Conservation (phyloP, 2,329 filamentous ascomycete species). For the Xylogone sp. region DNA sequence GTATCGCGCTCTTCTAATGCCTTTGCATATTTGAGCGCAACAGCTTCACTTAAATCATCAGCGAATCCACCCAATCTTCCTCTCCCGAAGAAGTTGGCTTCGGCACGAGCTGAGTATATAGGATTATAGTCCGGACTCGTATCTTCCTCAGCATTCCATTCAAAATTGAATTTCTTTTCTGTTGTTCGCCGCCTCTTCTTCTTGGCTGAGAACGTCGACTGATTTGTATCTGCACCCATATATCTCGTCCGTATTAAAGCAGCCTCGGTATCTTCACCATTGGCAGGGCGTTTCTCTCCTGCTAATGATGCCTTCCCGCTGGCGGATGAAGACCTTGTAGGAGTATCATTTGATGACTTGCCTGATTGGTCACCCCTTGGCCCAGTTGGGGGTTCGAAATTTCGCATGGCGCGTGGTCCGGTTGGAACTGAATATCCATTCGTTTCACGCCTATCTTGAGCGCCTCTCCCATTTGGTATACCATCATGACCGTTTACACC, state of each 20-base stretch:
- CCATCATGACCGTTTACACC: slow-evolving; percentile 16
- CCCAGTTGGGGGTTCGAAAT: slow-evolving; percentile 42
- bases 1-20: slow-evolving; percentile 71
- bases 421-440: slow-evolving; percentile 58
- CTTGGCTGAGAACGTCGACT: slow-evolving; percentile 86
- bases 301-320: slow-evolving; percentile 27
- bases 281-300: slow-evolving; percentile 31
- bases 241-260: slow-evolving; percentile 76
- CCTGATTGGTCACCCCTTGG: slow-evolving; percentile 27
- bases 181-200: slow-evolving; percentile 93
- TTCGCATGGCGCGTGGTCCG: slow-evolving; percentile 66
- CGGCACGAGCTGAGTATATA: slow-evolving; percentile 65
- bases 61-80: slow-evolving; percentile 65
- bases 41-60: slow-evolving; percentile 52
- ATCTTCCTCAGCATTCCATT: slow-evolving; percentile 94
- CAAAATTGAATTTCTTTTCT: slow-evolving; percentile 98
- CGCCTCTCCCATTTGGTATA: slow-evolving; percentile 17
- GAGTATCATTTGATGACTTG: slow-evolving; percentile 19
- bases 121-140: slow-evolving; percentile 82
- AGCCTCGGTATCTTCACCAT: slow-evolving; percentile 63
- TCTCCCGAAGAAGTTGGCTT: slow-evolving; percentile 66
- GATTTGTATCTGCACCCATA: slow-evolving; percentile 85
- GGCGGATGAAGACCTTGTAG: slow-evolving; percentile 23
- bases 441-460: slow-evolving; percentile 20
- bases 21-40: slow-evolving; percentile 56